A percentile compares a stretch with the other conserved stretches of the same genome.
Conservation (phyloP, 768 basidiomycete species). For the Boletellus sp. region DNA sequence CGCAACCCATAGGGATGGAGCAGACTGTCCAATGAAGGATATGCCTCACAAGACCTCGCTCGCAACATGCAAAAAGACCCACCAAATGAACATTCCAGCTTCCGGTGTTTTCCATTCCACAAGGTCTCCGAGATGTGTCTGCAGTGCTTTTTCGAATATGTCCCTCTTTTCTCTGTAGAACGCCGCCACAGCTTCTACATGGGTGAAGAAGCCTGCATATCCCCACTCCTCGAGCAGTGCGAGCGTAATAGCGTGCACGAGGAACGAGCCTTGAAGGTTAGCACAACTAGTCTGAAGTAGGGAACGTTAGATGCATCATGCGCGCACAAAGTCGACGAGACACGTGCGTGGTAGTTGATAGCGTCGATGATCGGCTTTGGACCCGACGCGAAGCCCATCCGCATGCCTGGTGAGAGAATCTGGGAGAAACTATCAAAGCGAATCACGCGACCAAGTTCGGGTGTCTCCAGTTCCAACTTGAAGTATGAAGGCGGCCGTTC, state of each 20-base stretch:
- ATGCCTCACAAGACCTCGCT: conserved; percentile 5
- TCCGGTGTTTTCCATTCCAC: conserved; percentile 71
- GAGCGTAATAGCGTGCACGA: conserved; percentile 60
- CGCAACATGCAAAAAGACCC: conserved; percentile 20
- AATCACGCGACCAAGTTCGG: conserved; percentile 71
- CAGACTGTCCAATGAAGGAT: background rate
- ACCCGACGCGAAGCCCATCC: conserved; percentile 78
- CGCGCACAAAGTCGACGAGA: conserved; percentile 8
- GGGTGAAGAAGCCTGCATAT: conserved; percentile 65
- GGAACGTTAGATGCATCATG: conserved; percentile 8
- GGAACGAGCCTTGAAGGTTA: conserved; percentile 64
- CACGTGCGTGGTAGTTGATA: conserved; percentile 66
- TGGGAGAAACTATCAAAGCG: conserved; percentile 92
- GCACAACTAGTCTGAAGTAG: conserved; percentile 55
- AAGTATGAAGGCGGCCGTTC: conserved; percentile 78
- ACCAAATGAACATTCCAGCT: conserved; percentile 91
- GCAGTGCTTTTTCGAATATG: conserved; percentile 72
- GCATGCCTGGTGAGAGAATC: conserved; percentile 70
- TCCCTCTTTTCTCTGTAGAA: conserved; percentile 76
- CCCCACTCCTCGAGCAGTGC: conserved; percentile 70
- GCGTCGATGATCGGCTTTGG: conserved; percentile 63
- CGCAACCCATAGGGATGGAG: background rate
- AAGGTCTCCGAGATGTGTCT: conserved; percentile 70
- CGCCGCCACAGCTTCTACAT: conserved; percentile 60
- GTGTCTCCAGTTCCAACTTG: conserved; percentile 64